Conservation (phyloP, 2,329 filamentous ascomycete species). For the Ceratocystis alfenasii region DNA sequence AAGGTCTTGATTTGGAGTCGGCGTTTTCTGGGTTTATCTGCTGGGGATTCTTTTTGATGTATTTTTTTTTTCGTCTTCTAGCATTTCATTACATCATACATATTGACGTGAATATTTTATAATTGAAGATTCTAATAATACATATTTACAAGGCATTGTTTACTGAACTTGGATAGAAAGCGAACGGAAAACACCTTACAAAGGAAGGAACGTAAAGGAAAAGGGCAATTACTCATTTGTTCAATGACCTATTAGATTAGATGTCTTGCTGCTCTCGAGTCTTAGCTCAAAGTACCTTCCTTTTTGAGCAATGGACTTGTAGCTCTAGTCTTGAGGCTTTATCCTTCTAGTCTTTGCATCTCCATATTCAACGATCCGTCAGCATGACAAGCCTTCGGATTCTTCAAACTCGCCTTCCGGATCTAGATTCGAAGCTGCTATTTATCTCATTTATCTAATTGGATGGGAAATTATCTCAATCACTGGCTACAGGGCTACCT, state of each 20-base stretch:
- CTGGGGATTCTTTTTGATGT: neutral
- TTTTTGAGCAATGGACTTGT: too few species aligned
- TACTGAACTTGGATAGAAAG: neutral
- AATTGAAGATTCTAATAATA: neutral
- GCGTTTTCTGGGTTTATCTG: neutral
- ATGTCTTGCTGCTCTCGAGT: neutral
- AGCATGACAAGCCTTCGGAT: too few species aligned
- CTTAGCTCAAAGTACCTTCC: neutral
- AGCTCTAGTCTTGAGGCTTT: too few species aligned
- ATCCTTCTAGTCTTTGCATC: too few species aligned
- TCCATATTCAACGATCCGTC: too few species aligned
- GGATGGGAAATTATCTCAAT: neutral
- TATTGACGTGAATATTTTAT: neutral
- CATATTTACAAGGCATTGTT: neutral
- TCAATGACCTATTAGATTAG: neutral
- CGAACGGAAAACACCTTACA: too few species aligned
- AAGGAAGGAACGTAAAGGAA: neutral
- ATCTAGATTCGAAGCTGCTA: neutral
- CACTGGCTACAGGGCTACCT: neutral
- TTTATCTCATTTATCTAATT: neutral
- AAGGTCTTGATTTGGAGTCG: too few species aligned
- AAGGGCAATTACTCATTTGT: neutral
- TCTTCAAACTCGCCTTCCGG: too few species aligned
- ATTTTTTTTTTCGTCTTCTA: neutral
- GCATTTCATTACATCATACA: neutral